Conservation (phyloP, 2,329 filamentous ascomycete genomes). For the Laburnicola sp. region DNA sequence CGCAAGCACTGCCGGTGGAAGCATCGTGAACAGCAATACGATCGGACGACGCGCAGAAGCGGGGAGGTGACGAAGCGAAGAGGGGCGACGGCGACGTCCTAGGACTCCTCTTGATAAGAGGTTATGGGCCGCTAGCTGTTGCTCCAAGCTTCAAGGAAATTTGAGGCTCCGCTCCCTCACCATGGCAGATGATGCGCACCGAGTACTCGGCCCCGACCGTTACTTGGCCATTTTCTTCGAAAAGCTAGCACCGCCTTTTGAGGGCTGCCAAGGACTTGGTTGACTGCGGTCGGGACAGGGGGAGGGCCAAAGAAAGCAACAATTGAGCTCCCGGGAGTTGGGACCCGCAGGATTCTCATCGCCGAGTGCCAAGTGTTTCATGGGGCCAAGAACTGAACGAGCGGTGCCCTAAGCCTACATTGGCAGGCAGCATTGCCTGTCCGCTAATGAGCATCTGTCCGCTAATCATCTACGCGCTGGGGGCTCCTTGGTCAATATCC, state of each 20-base stretch:
- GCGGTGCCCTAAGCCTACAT: neutral
- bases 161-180: neutral
- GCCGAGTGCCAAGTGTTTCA: neutral
- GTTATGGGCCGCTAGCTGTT: neutral
- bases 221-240: too few relatives aligned
- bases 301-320: neutral
- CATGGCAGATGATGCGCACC: conserved; percentile 12
- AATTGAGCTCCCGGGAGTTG: conserved; percentile 10
- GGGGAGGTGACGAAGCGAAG: neutral
- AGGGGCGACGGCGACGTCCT: too few relatives aligned
- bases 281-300: too few relatives aligned
- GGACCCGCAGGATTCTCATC: neutral
- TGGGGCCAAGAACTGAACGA: conserved; percentile 1
- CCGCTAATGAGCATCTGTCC: neutral
- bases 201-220: neutral
- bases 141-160: conserved; percentile 2
- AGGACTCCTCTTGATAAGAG: neutral
- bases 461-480: conserved; percentile 1
- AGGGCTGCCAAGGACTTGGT: too few relatives aligned
- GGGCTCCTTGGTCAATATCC: neutral
- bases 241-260: too few relatives aligned
- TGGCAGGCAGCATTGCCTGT: neutral
- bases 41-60: neutral
- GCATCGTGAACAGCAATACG: conserved; percentile 10
- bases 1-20: conserved; percentile 19